These are phyloP conservation scores for Pseudogymnoascus pannorum DNA, from an alignment of 2,329 filamentous ascomycete species.

Conservation along the genomic window DNA sequence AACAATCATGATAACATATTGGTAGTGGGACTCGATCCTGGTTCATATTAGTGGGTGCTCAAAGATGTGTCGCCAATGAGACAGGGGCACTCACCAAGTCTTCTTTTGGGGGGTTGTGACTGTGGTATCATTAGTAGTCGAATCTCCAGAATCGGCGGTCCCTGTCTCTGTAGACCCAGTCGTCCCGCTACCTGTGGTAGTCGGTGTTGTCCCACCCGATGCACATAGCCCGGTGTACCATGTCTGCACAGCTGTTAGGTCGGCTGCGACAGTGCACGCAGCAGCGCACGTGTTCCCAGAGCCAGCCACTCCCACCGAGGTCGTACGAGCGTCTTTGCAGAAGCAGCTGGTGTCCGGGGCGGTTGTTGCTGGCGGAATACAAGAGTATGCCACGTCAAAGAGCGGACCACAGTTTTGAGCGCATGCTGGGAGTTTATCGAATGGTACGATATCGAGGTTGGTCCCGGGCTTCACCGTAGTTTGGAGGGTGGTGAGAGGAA, in stretches of 20 bases:
- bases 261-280: conserved; percentile 27
- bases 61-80: conserved; percentile 3
- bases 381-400: conserved; percentile 63
- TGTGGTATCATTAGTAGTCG: conserved; percentile 5
- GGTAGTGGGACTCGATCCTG: conserved; percentile 64
- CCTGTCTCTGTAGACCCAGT: neutral
- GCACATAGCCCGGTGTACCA: conserved; percentile 67
- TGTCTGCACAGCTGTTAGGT: conserved; percentile 50
- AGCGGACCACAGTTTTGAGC: conserved; percentile 52
- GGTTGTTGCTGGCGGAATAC: conserved; percentile 52
- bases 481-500: conserved; percentile 1
- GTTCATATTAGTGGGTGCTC: neutral
- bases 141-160: neutral
- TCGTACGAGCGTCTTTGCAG: conserved; percentile 49
- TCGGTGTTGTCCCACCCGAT: conserved; percentile 30
- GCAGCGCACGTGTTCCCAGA: neutral
- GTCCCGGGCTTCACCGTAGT: neutral
- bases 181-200: neutral
- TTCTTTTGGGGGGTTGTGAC: neutral
- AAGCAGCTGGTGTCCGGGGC: conserved; percentile 62
- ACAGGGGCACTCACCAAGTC: neutral
- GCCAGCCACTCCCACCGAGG: neutral
- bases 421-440: conserved; percentile 53
- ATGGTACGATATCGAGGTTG: conserved; percentile 42
- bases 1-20: conserved; percentile 78